Evolutionary conservation across 192 early-diverging fungal species (phyloP).

Genomic region (Rhizophlyctis rosea): DNA sequence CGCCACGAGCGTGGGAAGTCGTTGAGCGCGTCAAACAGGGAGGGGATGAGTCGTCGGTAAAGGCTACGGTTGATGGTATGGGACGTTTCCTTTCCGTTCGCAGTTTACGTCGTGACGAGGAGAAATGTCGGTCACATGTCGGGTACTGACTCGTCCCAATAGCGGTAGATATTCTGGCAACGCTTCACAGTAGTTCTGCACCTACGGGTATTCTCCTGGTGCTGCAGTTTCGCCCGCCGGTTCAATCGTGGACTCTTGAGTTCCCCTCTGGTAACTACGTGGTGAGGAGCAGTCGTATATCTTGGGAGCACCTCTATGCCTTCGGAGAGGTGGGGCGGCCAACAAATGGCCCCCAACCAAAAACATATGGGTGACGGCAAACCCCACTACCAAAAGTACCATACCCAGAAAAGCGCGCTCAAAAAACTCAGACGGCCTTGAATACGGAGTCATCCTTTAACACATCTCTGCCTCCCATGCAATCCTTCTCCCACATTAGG

Average conservation of each 20-base stretch:
- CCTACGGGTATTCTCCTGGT: constrained; percentile 16
- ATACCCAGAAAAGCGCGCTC: no score
- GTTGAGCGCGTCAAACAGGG: neutral
- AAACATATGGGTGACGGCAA: no score
- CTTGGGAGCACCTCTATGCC: no score
- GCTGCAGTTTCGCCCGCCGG: constrained; percentile 27
- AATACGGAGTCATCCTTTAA: neutral
- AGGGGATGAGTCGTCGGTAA: neutral
- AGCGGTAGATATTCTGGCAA: constrained; percentile 28
- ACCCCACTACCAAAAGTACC: no score
- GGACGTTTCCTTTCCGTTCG: neutral
- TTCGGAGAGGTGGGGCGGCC: no score
- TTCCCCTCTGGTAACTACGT: constrained; percentile 17
- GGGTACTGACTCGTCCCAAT: neutral
- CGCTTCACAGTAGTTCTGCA: neutral
- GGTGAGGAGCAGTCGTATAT: no score
- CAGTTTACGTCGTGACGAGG: neutral
- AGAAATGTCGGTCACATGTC: neutral
- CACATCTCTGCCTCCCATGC: neutral
- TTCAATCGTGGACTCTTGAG: constrained; percentile 26
- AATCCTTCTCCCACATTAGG: neutral
- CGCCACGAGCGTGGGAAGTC: neutral
- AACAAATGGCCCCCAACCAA: no score
- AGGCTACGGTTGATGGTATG: neutral
- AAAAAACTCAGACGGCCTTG: neutral